These are phyloP conservation scores for Plasmodium gallinaceum DNA, from an alignment of 169 alveolate species.

Conservation along the genomic window DNA sequence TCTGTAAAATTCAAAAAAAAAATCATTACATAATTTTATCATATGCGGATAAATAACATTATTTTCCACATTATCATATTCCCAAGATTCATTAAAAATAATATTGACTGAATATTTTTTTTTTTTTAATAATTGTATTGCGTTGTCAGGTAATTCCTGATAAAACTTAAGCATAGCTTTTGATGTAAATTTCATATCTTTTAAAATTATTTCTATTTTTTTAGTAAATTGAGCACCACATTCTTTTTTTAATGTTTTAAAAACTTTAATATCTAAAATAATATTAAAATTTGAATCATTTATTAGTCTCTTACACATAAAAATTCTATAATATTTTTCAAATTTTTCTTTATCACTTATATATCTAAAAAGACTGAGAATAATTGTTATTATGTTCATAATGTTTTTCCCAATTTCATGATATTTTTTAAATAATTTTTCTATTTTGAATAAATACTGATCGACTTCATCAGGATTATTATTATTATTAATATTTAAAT, in stretches of 20 bases:
- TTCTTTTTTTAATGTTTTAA: constrained; percentile 73
- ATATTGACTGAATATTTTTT: constrained; percentile 52
- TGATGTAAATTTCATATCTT: constrained; percentile 60
- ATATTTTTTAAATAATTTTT: constrained; percentile 46
- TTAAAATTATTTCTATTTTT: constrained; percentile 69
- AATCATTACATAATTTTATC: constrained; percentile 51
- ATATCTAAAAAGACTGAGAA: constrained; percentile 67
- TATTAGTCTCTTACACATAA: constrained; percentile 73
- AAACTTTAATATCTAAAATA: constrained; percentile 54
- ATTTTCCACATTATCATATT: constrained; percentile 37
- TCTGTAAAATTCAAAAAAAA: constrained; percentile 41
- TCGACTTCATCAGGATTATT: background rate
- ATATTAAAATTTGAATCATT: constrained; percentile 50
- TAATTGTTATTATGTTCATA: constrained; percentile 52
- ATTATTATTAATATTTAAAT: background rate
- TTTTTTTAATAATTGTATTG: constrained; percentile 18
- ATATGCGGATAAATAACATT: constrained; percentile 32
- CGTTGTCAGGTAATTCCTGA: constrained; percentile 13
- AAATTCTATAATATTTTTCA: constrained; percentile 57
- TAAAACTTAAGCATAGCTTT: constrained; percentile 42
- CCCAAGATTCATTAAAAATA: constrained; percentile 66
- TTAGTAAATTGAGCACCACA: constrained; percentile 77
- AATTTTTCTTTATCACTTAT: constrained; percentile 75
- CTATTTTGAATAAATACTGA: constrained; percentile 10
- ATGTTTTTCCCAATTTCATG: constrained; percentile 46